Base-by-base conservation (phyloP, 345 rosid species). In the Citrus inodora region DNA sequence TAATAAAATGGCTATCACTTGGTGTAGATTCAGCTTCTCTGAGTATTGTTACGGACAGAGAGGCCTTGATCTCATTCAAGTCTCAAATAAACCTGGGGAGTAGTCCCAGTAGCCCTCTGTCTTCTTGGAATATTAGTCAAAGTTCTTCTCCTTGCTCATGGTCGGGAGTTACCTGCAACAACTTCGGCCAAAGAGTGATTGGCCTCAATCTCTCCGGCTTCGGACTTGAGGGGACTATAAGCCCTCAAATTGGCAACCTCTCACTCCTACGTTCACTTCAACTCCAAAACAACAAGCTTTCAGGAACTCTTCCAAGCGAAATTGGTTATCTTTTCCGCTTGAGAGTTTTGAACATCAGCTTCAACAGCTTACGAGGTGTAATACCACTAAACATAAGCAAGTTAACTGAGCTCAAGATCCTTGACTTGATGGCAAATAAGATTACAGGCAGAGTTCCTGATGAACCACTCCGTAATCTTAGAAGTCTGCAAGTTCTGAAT, bases 131-230 rank as follows among this genome's bases (percentile, higher is more conserved):
- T 65, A 46, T 13, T 11, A 46, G 51, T 46, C 65, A 17, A 75
- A 79, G 73, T 86, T 66, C 25, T 25, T 82, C 83, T 13, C 88
- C 87, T 16, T 88, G 90, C 68, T 81, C 76, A 9, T 87, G 92
- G 90, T 77, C 88, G 0, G 90, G 92, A 60, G 86, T 87, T 73
- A n/a, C 75, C 74, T 89, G 90, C 84, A 64, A 82, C 70, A 38
- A 27, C 24, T 48, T 48, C 3, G 67, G 60, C 80, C 58, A 70
- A 21, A 80, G 92, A 85, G 90, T 89, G 61, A 27, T 74, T 42
- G 85, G 73, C n/a, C 86, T 87, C 25, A 70, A 72, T 30, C 82
- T 80, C 28, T 73, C 88, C 19, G 75, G 80, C 32, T 59, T 70
- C 21, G 61, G 80, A 7, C 77, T 87, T 48, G 60, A 25, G 33